Conservation (phyloP, 331 rosid species). For the Acacia concinna region DNA sequence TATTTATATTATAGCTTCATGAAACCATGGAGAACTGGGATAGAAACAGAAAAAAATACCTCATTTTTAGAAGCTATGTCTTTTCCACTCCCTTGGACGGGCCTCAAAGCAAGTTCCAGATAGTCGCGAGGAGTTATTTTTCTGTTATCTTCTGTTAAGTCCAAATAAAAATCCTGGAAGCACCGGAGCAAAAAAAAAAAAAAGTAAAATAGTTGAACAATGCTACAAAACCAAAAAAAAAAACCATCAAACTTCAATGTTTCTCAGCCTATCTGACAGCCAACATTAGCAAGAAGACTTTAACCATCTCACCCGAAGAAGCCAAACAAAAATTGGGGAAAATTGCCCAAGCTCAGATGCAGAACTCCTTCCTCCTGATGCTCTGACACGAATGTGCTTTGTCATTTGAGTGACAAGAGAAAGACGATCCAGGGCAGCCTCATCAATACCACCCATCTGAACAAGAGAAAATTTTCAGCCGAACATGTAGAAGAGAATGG, state of each 20-base stretch:
- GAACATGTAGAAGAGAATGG: slow-evolving; percentile 16
- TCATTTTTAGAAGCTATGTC: slow-evolving; percentile 74
- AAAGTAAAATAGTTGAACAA: neutral
- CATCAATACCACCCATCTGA: slow-evolving; percentile 93
- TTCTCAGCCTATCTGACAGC: neutral
- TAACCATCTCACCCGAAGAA: slow-evolving; percentile 63
- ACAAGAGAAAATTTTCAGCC: slow-evolving; percentile 24
- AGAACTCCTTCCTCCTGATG: slow-evolving; percentile 67
- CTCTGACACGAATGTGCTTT: slow-evolving; percentile 81
- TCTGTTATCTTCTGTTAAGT: slow-evolving; percentile 66
- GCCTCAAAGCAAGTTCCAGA: slow-evolving; percentile 81
- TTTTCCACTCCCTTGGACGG: slow-evolving; percentile 69
- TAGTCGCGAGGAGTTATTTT: slow-evolving; percentile 89
- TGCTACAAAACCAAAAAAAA: neutral
- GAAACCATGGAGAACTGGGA: neutral
- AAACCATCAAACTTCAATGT: neutral
- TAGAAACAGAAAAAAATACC: slow-evolving; percentile 41
- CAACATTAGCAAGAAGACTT: neutral
- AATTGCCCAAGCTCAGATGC: slow-evolving; percentile 79
- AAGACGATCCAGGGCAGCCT: slow-evolving; percentile 86
- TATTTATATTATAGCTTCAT: neutral
- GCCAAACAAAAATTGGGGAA: slow-evolving; percentile 92
- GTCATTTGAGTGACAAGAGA: slow-evolving; percentile 92
- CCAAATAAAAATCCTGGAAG: slow-evolving; percentile 82
- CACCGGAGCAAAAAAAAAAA: slow-evolving; percentile 17